Evolutionary conservation across 805 yeast species (phyloP).

Genomic region (Phaffomyces thermotolerans): DNA sequence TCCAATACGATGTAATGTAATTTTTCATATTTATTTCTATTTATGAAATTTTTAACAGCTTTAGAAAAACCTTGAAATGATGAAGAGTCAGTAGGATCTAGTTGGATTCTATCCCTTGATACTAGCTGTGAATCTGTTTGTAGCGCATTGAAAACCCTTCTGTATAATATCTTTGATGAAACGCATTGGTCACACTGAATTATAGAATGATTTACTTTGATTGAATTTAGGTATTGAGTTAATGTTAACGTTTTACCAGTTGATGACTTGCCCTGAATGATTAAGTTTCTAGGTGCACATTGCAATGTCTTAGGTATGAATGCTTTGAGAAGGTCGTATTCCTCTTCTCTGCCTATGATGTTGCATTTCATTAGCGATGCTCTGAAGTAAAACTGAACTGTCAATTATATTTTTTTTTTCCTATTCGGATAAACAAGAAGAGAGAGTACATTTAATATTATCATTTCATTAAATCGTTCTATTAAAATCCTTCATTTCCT

Average conservation of each 20-base stretch:
- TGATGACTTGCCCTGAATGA: conserved; percentile 17
- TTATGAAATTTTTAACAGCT: conserved; percentile 11
- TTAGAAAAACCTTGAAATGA: conserved; percentile 19
- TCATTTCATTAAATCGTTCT: neutral
- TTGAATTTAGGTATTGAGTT: conserved; percentile 5
- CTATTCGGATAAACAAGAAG: no score
- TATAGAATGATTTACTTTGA: conserved; percentile 11
- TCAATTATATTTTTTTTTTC: no score
- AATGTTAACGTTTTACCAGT: conserved; percentile 20
- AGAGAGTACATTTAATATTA: no score
- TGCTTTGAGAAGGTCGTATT: conserved; percentile 11
- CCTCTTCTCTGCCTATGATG: conserved; percentile 13
- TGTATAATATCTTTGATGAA: conserved; percentile 19
- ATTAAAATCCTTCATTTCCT: conserved; percentile 46
- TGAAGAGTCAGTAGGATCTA: conserved; percentile 9
- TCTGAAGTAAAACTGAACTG: no score
- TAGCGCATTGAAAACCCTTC: conserved; percentile 10
- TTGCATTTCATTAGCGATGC: neutral
- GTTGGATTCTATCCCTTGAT: conserved; percentile 1
- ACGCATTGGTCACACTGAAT: conserved; percentile 23
- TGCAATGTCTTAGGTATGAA: conserved; percentile 8
- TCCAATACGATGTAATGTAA: conserved; percentile 22
- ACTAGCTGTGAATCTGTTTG: conserved; percentile 10
- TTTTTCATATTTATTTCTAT: conserved; percentile 2
- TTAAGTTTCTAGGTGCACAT: conserved; percentile 6